Base-by-base conservation (phyloP, 2,329 filamentous ascomycete genomes). In the Trichoderma guizhouense region DNA sequence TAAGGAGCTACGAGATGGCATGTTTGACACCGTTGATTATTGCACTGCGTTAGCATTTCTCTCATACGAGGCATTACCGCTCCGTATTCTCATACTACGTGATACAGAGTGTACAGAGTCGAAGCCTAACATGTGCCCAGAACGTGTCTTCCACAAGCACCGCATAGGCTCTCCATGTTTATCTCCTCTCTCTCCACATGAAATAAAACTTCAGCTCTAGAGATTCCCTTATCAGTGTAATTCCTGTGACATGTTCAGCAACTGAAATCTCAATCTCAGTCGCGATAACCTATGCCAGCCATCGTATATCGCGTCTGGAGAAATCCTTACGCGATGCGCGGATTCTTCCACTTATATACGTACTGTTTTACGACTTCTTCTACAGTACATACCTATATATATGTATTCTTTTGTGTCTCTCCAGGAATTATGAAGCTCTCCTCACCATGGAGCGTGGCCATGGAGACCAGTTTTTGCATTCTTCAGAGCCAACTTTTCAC, bases 381-480 rank as follows among this genome's bases (percentile, higher is more conserved):
- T 58, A 18, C 55, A 36, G 4, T 58, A 18, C 55, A 36, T 36
- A 7, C 34, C 34, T 14, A 28, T 34, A 61, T 26, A 18, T 43
- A 60, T 36, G 30, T 69, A 18, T 14, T 32, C n/a, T n/a, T 32
- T 32, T 28, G 39, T 53, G 39, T 34, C 53, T 60, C 12, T 1
- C 36, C 24, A 60, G 53, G 26, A 60, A 69, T 53, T 36, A 34
- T 32, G 39, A 58, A 32, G 53, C 34, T 39, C 32, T 26, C 26
- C 6, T 21, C 14, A 30, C 5, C 15, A n/a, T 26, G 8, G n/a
- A 14, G 7, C 30, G 70, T 72, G 68, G 43, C 64, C 64, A 72
- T 58, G 30, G 70, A 63, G 57, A 72, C 34, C 12, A 62, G 21
- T 11, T 18, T 18, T 62, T 47, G 18, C 53, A 62, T 71, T 71